Evolutionary conservation across 2,329 filamentous ascomycete genomes (phyloP), one percentile per base, ranked within the genome.

Genomic region (Ophiocordyceps camponoti-rufipedis): DNA sequence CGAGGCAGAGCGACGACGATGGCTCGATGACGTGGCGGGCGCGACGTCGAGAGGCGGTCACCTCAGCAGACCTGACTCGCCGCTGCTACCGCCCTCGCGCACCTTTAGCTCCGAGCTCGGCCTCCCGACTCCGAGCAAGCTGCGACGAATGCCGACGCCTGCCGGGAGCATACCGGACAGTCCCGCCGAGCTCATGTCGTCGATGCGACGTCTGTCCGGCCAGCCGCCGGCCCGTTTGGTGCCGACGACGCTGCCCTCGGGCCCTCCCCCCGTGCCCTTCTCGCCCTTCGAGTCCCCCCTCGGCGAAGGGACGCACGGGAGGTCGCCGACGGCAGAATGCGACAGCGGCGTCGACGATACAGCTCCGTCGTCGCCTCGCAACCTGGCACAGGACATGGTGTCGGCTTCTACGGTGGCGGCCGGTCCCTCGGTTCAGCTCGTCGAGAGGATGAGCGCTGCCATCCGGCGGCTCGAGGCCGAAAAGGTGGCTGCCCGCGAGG

Each of bases 371-470:
- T 82, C 78, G 3, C 80, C 80, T 1, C 77, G 78, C 38, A 78
- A 80, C 48, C 77, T 82, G 7, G 74, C 84, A 48, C 82, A 87
- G 53, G 88, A 94, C 55, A 82, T 94, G 67, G 75, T 91, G 29
- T 93, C 85, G 2, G 84, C 85, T 7, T 94, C 87, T 1, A 95
- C 89, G 0, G 82, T 86, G 9, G 89, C 81, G 0, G 88, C 89
- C 0, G 91, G 91, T 0, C 91, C 91, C 0, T 89, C 83, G 0
- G 89, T 98, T 1, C 89, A 96, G 62, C 75, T 98, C 1, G 88
- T 98, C 14, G 91, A 96, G 64, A 78, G 89, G 45, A 94, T 98
- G 85, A 93, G 85, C 56, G 85, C 88, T 3, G 85, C 87, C 0
- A 88, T 98, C 41, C 82, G 91, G 10, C 78, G 89, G 6, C 70